A percentile compares a stretch with the other conserved stretches of the same genome.
Conservation (phyloP, 2,329 filamentous ascomycete genomes). For the Endocalyx cinctus region DNA sequence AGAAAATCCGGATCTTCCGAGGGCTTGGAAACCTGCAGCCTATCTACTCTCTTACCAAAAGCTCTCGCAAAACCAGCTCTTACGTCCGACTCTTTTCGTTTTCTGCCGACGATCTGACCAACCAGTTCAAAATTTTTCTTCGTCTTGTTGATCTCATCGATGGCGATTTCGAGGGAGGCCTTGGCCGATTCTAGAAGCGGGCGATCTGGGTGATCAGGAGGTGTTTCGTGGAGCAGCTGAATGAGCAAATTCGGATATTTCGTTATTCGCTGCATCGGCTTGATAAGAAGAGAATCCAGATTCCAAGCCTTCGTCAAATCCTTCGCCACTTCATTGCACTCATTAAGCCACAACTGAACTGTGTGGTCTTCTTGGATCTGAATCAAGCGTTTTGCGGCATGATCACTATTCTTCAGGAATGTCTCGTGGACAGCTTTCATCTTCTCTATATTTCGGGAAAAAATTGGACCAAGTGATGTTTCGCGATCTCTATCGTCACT, state of each 20-base stretch:
- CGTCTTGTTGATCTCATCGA: constrained; percentile 86
- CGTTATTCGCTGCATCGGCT: constrained; percentile 89
- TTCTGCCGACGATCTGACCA: constrained; percentile 79
- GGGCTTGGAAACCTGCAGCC: constrained; percentile 63
- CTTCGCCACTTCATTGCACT: constrained; percentile 87
- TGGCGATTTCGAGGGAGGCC: constrained; percentile 56
- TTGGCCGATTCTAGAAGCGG: constrained; percentile 53
- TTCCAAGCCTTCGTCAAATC: constrained; percentile 94
- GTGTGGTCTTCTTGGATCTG: constrained; percentile 60
- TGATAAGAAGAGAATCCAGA: constrained; percentile 91
- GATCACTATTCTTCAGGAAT: constrained; percentile 59
- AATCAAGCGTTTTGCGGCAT: constrained; percentile 56
- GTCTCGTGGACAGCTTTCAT: constrained; percentile 59
- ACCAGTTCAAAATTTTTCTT: constrained; percentile 94
- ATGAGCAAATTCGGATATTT: constrained; percentile 88
- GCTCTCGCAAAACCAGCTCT: constrained; percentile 80
- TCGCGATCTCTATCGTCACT: constrained; percentile 50
- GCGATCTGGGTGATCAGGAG: constrained; percentile 78
- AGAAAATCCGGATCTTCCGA: constrained; percentile 80
- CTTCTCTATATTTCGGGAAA: constrained; percentile 51
- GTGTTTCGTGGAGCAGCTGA: constrained; percentile 74
- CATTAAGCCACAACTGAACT: constrained; percentile 80
- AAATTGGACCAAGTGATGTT: constrained; percentile 49
- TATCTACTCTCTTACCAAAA: constrained; percentile 84
- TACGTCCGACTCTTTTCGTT: constrained; percentile 84